Conservation (phyloP, 805 yeast species). For the Schizosaccharomyces cryophilus region DNA sequence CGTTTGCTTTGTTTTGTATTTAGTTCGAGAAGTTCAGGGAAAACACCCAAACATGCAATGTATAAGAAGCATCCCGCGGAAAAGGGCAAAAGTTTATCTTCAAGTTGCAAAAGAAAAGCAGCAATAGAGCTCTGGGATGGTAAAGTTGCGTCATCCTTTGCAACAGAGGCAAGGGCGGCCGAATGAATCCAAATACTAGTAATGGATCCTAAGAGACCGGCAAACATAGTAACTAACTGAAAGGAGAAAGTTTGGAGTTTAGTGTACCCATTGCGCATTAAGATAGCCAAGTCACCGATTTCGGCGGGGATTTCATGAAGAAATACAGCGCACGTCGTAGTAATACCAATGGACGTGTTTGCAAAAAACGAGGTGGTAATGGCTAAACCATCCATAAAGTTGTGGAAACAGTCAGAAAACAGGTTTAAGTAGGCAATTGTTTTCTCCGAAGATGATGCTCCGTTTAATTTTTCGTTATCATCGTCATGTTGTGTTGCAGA, state of each 20-base stretch:
- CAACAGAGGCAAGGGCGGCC: constrained; percentile 6
- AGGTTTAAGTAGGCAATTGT: constrained; percentile 39
- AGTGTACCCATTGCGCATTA: constrained; percentile 44
- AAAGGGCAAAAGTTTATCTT: constrained; percentile 37
- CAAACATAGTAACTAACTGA: constrained; percentile 39
- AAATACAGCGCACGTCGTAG: constrained; percentile 45
- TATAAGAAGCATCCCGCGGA: constrained; percentile 52
- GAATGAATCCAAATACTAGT: constrained; percentile 29
- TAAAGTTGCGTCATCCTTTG: constrained; percentile 3
- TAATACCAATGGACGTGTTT: constrained; percentile 34
- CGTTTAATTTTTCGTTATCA: constrained; percentile 6
- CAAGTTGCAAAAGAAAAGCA: constrained; percentile 22
- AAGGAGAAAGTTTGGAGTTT: constrained; percentile 41
- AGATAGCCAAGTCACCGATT: constrained; percentile 53
- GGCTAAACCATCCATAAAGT: constrained; percentile 56
- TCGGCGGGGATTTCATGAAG: constrained; percentile 67
- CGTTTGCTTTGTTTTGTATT: background rate
- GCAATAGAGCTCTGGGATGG: constrained; percentile 21
- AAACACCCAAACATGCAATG: constrained; percentile 49
- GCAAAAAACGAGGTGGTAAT: constrained; percentile 45
- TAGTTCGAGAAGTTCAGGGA: constrained; percentile 33
- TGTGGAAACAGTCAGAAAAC: constrained; percentile 48
- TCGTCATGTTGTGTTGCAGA: background rate
- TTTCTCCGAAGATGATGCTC: constrained; percentile 11
- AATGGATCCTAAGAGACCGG: constrained; percentile 41